A percentile compares a stretch with the other conserved stretches of the same genome.
Conservation (phyloP, 192 early-diverging fungal genomes). For the Rhizophlyctis rosea region DNA sequence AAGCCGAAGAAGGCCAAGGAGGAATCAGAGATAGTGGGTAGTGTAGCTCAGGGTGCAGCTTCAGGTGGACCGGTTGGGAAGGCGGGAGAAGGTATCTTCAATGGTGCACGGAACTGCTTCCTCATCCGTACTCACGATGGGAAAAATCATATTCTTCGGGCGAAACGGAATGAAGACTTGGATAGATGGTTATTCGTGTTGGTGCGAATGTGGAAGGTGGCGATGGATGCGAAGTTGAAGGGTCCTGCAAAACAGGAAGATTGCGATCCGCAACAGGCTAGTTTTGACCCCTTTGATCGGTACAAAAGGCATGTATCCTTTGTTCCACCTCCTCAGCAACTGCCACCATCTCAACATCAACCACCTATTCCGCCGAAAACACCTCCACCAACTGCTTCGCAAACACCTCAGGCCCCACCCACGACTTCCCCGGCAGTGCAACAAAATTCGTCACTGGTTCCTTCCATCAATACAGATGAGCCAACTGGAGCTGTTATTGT, state of each 20-base stretch:
- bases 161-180: slow-evolving; percentile 15
- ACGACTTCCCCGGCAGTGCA: too few species aligned
- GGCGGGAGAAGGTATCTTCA: neutral
- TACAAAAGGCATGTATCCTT: neutral
- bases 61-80: neutral
- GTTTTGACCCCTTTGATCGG: slow-evolving; percentile 1
- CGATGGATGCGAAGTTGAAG: neutral
- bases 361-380: neutral
- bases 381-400: neutral
- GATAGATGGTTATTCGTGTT: slow-evolving; percentile 22
- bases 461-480: neutral
- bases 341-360: neutral
- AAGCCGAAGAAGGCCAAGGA: neutral
- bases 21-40: neutral
- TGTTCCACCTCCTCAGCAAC: neutral
- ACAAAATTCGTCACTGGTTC: too few species aligned
- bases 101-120: slow-evolving; percentile 7
- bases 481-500: too few species aligned
- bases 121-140: slow-evolving; percentile 15
- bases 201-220: slow-evolving; percentile 10
- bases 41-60: neutral
- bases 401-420: neutral
- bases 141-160: slow-evolving; percentile 19
- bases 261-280: neutral
- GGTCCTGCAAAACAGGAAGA: neutral